Base-by-base conservation (phyloP, 2,329 filamentous ascomycete genomes). In the Lojkania enalia region DNA sequence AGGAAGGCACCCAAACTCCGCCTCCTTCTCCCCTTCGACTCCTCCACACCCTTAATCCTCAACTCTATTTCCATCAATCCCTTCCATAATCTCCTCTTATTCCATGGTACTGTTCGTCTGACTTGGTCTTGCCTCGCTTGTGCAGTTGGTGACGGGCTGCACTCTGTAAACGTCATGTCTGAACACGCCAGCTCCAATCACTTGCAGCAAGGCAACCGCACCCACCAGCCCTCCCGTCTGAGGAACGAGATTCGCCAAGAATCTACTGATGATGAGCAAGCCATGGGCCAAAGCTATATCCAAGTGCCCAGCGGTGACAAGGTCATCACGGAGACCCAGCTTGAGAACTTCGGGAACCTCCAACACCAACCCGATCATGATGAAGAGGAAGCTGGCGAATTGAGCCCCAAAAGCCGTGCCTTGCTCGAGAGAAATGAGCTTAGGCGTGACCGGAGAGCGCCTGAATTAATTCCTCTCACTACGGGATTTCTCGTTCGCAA, bases 251-350 rank as follows among this genome's bases (percentile, higher is more conserved):
- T 61, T 14, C 45, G 21, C 15, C 38, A 20, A 4, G 51, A 55
- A 0, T 55, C 48, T 3, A 50, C 40, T 4, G 55, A 55, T 16
- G 49, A 58, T 15, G 52, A 58, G 12, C 19, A 23, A 36, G 20
- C 15, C 11, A 4, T n/a, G 5, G 31, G 41, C 9, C n/a, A 46
- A 12, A 37, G 19, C 29, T 4, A 21, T 3, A 23, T 57, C n/a
- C 55, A 60, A 30, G 49, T 52, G 15, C 54, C 50, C 6, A 31
- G 57, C 14, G 61, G 57, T 23, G 51, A 66, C 15, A 16, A 20
- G 3, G 19, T 45, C 3, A 35, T 58, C n/a, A 46, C 48, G 4
- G 56, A 62, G 23, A 62, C 57, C 5, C 62, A 63, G 29, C 29
- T 44, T 7, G 49, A 46, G n/a, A 21, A 39, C 18, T 23, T 25